Evolutionary conservation across 2,329 filamentous ascomycete genomes (phyloP).

Genomic region (Hymenoscyphus linearis): DNA sequence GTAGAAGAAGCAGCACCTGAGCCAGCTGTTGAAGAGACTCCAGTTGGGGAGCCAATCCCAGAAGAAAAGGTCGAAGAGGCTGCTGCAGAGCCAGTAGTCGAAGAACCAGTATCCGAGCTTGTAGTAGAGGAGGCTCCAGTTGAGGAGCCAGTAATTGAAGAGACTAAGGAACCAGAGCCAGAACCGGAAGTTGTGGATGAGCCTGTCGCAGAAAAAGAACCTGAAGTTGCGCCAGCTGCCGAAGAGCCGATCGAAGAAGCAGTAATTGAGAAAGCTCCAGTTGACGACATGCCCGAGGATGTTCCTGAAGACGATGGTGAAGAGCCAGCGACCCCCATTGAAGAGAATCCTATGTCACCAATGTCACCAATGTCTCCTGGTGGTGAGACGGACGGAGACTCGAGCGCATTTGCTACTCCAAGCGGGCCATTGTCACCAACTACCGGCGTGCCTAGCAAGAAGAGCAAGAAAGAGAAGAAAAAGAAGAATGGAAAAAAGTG

Average conservation of each 20-base stretch:
- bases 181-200: not conserved
- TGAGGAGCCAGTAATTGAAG: not conserved
- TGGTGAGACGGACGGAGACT: constrained; percentile 3
- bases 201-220: not conserved
- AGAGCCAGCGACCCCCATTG: not conserved
- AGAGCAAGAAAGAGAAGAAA: constrained; percentile 16
- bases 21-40: not conserved
- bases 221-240: not conserved
- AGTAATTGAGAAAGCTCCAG: not conserved
- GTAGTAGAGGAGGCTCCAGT: not conserved
- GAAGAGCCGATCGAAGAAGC: not conserved
- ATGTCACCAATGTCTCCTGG: not conserved
- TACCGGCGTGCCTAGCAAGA: not conserved
- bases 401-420: constrained; percentile 9
- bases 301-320: not conserved
- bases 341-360: not conserved
- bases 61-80: too few species aligned
- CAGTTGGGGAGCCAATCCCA: too few species aligned
- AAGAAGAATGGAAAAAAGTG: constrained; percentile 14
- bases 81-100: not conserved
- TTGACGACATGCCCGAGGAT: constrained; percentile 1
- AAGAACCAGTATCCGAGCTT: not conserved
- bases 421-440: constrained; percentile 3
- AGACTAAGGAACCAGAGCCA: not conserved
- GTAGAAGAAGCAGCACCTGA: not conserved